A percentile compares a stretch with the other conserved stretches of the same genome.
Evolutionary conservation across 2,329 filamentous ascomycete genomes (phyloP).

Genomic region (Cladophialophora bantiana): DNA sequence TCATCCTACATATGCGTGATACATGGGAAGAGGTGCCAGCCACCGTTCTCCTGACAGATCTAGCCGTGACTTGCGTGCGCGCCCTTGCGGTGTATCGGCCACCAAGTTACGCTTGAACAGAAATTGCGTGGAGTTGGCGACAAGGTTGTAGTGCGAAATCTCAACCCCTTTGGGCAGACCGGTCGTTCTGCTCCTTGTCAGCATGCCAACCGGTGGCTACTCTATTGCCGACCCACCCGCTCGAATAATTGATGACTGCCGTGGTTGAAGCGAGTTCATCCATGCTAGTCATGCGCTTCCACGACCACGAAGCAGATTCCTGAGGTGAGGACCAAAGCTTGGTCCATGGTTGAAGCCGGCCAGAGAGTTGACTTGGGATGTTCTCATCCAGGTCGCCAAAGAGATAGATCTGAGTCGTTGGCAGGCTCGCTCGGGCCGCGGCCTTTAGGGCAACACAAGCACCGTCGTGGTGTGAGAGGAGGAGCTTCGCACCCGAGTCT

Average conservation of each 20-base stretch:
- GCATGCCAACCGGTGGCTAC: no score
- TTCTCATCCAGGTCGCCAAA: neutral
- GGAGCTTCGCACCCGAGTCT: neutral
- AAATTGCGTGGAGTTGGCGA: slow-evolving; percentile 22
- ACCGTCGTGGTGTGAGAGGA: neutral
- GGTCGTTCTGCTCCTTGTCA: slow-evolving; percentile 64
- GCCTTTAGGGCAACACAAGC: neutral
- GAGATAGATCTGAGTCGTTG: neutral
- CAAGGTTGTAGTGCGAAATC: slow-evolving; percentile 22
- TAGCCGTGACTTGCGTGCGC: neutral
- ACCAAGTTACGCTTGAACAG: slow-evolving; percentile 16
- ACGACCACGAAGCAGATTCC: neutral
- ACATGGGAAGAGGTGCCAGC: slow-evolving; percentile 23
- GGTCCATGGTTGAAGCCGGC: neutral
- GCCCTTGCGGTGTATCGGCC: neutral
- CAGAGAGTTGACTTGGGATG: neutral
- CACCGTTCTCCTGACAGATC: slow-evolving; percentile 18
- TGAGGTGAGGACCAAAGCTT: neutral
- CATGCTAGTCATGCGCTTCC: neutral
- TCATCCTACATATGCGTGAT: slow-evolving; percentile 17
- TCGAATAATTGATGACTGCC: neutral
- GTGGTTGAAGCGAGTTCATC: neutral
- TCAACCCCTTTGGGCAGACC: slow-evolving; percentile 70
- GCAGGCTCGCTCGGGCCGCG: neutral
- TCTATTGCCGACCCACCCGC: neutral